Evolutionary conservation across 495 filamentous ascomycete genomes (phyloP), one percentile per base, ranked within the genome.

Genomic region (Talaromyces wortmannii): DNA sequence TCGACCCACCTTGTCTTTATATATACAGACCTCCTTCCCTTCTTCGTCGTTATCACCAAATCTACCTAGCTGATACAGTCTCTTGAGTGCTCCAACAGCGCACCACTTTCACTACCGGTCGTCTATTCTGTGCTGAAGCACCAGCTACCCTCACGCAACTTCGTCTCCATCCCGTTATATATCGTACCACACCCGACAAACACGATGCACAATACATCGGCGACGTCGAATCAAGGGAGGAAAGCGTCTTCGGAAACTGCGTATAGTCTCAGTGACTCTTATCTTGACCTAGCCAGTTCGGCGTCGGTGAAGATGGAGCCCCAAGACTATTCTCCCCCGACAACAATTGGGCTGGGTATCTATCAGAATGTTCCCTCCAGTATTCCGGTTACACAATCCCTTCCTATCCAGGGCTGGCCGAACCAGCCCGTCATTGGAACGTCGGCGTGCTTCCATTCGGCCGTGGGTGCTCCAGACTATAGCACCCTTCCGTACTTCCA

Each of bases 321-420:
- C 18, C 44, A 42, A n/a, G 45, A 56, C 43, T 45, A 48, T 11
- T 53, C 60, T 15, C 52, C 43, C 44, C 56, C 56, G 36, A 42
- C 57, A 11, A 8, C 55, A 10, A 43, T 61, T 13, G 69, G 71
- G 8, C 45, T 75, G n/a, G 73, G 71, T 0, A 72, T 74, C 15
- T 61, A 62, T n/a, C 52, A 59, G 43, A 65, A 63, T 51, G 42
- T 10, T 60, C 45, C 55, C 50, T 45, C 23, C 23, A 4, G 48
- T 47, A 3, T 64, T 52, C 42, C 59, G 48, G 15, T 45, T 31
- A 36, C 48, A 32, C 30, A 55, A 48, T 40, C 54, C 13, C 52
- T 66, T 44, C 49, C 56, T 45, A 17, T 51, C 16, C 46, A 62
- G 4, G 44, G 44, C 32, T 65, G 61, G 51, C 48, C 64, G n/a